Evolutionary conservation across 805 yeast genomes (phyloP), one percentile per base, ranked within the genome.

Genomic region (Ogataea methylovora): DNA sequence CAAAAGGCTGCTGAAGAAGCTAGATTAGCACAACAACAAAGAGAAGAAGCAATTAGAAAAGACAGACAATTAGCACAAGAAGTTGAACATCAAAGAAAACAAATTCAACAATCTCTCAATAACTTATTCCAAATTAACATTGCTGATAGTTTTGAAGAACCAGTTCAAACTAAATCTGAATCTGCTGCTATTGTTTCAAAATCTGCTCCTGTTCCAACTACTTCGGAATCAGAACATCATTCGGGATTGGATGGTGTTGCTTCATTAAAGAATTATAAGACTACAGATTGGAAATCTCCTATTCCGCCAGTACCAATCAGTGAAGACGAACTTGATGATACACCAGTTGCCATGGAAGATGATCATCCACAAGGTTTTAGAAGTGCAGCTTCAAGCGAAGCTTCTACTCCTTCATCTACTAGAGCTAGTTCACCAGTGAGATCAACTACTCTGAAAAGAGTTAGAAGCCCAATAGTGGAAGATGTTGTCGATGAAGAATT

Each of bases 401-500:
- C 32, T 9, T 22, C 32, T 14, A 29, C 32, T 22, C 32, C 32
- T 6, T 22, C 26, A 11, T 22, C 4, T 22, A 29, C 26, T 14
- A 21, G 24, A n/a, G 20, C 32, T 14, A 21, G 12, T 15, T 17
- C 24, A 14, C 27, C 33, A 6, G 19, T 18, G 3, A 13, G 7
- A 12, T 27, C 25, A 8, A 24, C 32, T 12, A 27, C 30, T 6
- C 33, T 31, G 19, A 40, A 38, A 22, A 39, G 36, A 17, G 31
- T 30, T n/a, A 38, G 40, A 21, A 40, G 48, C 19, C 48, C 51
- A 4, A 35, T 39, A 2, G 15, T 47, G 9, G 51, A 47, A 28
- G 51, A 47, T 29, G 29, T 47, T 14, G 32, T 26, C 14, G 51
- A 47, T 32, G 49, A 41, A 22, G 51, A 45, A 25, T 44, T 39